Evolutionary conservation across 495 filamentous ascomycete species (phyloP), one percentile per base, ranked within the genome.

Genomic region (Penicillium roqueforti): DNA sequence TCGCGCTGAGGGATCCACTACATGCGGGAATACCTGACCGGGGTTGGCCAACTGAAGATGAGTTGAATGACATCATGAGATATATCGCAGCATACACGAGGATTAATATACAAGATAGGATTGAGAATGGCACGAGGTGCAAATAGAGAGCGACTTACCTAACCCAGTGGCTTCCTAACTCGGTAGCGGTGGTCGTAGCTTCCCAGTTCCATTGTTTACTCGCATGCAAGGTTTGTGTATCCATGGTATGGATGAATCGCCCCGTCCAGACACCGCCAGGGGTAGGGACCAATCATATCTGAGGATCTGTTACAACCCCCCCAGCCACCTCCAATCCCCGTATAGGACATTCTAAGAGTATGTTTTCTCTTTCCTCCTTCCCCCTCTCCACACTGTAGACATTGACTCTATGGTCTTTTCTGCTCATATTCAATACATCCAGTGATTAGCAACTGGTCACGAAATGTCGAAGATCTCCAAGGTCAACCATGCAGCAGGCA

Each of bases 401-500:
- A 58, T 47, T 60, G 41, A 34, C 5, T 25, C 25, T 20, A 46
- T 56, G 52, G 19, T 47, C 36, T 46, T 41, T 39, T 18, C 37
- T 39, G 28, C n/a, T 6, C 31, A 18, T 13, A 50, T 29, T 36
- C 25, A 36, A 23, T 38, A 37, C 50, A 20, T 31, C 29, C 47
- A 11, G 32, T 26, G 32, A 29, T 46, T 18, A 51, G 6, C 13
- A 38, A 20, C 38, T 31, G 28, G 28, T 23, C 19, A 18, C 77
- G n/a, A 71, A 39, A 67, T 67, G 63, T 56, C 59, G 32, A 57
- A 64, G 48, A 40, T 75, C 51, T 58, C 68, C 53, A 62, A 64
- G 49, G 51, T 71, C 46, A 72, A 75, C 45, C 93, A 96, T 76
- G 89, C 92, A 3, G 90, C 95, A 1, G 93, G 93, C 62, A 95